These are phyloP conservation scores for Pleurotus sapidus DNA, from an alignment of 768 basidiomycete genomes.

Conservation along the genomic window DNA sequence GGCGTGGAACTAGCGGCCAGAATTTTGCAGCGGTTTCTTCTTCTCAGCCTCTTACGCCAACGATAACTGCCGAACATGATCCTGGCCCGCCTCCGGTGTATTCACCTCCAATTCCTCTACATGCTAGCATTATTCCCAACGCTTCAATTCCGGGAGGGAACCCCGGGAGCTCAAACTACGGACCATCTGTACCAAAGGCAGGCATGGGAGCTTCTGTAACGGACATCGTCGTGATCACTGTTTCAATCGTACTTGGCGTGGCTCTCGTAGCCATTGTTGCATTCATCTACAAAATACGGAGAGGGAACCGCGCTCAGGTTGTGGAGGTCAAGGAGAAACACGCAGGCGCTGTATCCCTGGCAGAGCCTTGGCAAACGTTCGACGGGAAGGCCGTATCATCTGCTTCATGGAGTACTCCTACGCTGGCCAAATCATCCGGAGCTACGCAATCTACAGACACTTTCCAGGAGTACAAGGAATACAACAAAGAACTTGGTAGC, in stretches of 20 bases:
- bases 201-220: not conserved
- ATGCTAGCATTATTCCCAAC: constrained; percentile 17
- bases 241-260: constrained; percentile 1
- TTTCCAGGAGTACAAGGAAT: too few relatives aligned
- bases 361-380: not conserved
- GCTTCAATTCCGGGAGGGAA: not conserved
- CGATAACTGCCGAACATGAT: not conserved
- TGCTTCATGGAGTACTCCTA: not conserved
- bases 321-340: not conserved
- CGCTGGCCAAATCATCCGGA: not conserved
- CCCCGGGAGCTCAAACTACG: not conserved
- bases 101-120: constrained; percentile 12
- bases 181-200: constrained; percentile 2
- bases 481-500: too few relatives aligned
- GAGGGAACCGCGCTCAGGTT: constrained; percentile 10
- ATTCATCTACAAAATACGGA: not conserved
- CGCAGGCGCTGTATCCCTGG: constrained; percentile 8
- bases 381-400: not conserved
- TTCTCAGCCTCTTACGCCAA: not conserved
- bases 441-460: not conserved
- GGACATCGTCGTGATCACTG: not conserved
- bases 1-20: too few relatives aligned
- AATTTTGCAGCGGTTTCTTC: not conserved
- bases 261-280: constrained; percentile 4
- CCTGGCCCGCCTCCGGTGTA: constrained; percentile 8